Evolutionary conservation across 495 filamentous ascomycete genomes (phyloP), one percentile per base, ranked within the genome.

Genomic region (Trichoderma reesei): DNA sequence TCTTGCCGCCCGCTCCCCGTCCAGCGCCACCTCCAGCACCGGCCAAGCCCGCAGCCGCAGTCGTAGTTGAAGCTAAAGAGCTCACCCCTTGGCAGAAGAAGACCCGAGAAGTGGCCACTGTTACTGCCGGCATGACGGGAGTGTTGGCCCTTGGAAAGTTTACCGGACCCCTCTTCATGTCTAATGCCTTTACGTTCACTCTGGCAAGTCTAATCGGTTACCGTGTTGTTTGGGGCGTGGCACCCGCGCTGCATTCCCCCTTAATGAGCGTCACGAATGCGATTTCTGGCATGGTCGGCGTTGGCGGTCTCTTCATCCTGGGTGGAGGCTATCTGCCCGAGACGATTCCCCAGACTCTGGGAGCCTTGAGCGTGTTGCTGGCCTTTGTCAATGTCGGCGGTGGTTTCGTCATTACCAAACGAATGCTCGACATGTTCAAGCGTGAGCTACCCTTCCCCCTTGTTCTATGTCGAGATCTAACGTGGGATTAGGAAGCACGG

Each of bases 351-450:
- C 89, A 93, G 71, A 74, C 74, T 2, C 80, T 93, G 41, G 90
- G 90, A 61, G 86, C 90, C n/a, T 74, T 81, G 0, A 92, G 89
- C 11, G 90, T 93, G 11, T 81, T 92, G 3, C 73, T 93, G 46
- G 89, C 90, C 8, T 93, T 90, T 69, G 88, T 91, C 64, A 93
- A 93, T 72, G 82, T 93, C 5, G 86, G 86, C 11, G 90, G 90
- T 26, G 90, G 90, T 1, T 93, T 93, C 68, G 88, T 91, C 16
- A 88, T 93, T 60, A 90, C 89, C 3, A 91, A 91, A 74, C 85
- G 90, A 68, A 93, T 93, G 90, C 80, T 93, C n/a, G 89, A 93
- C 69, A 93, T 93, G 90, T 93, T 93, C 72, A 88, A 88, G 65
- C 83, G 86, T 77, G 70, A 42, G 76, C 71, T 38, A 26, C 26